Conservation (phyloP, 2,329 filamentous ascomycete species). For the Paramyrothecium roridum region DNA sequence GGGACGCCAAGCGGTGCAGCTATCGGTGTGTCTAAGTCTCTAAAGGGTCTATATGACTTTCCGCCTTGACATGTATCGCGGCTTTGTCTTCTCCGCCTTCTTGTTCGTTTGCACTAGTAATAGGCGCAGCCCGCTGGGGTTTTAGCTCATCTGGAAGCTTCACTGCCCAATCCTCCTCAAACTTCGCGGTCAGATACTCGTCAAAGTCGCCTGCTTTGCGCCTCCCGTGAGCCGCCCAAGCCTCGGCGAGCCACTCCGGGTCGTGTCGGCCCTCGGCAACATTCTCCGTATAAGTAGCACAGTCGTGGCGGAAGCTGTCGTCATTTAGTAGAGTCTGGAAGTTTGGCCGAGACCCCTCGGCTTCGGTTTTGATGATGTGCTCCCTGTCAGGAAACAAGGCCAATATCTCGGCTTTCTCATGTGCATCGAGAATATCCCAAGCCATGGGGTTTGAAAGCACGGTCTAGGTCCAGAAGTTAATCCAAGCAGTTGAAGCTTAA, state of each 20-base stretch:
- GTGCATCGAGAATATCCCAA: conserved; percentile 31
- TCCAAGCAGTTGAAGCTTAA: not conserved
- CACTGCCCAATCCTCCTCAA: conserved; percentile 46
- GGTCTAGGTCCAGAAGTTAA: conserved; percentile 17
- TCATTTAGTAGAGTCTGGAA: conserved; percentile 41
- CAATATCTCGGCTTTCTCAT: conserved; percentile 31
- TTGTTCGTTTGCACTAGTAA: not conserved
- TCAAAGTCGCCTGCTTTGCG: conserved; percentile 49
- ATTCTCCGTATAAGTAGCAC: conserved; percentile 42
- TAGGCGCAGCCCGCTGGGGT: not conserved
- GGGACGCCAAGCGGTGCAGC: no score
- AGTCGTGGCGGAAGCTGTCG: conserved; percentile 44
- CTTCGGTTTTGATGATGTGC: conserved; percentile 33
- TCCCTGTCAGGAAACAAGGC: conserved; percentile 32
- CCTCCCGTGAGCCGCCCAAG: conserved; percentile 47
- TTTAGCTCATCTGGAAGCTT: conserved; percentile 32
- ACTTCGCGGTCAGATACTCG: conserved; percentile 38
- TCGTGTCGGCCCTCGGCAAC: conserved; percentile 47
- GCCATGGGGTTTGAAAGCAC: conserved; percentile 34
- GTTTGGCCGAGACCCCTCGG: conserved; percentile 35
- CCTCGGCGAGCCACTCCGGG: conserved; percentile 48
- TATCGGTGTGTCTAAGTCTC: no score
- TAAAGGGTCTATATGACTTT: no score
- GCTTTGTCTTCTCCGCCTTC: not conserved
- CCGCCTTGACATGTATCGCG: no score